Evolutionary conservation across 2,329 filamentous ascomycete genomes (phyloP), one percentile per base, ranked within the genome.

Genomic region (Verticillium nubilum): DNA sequence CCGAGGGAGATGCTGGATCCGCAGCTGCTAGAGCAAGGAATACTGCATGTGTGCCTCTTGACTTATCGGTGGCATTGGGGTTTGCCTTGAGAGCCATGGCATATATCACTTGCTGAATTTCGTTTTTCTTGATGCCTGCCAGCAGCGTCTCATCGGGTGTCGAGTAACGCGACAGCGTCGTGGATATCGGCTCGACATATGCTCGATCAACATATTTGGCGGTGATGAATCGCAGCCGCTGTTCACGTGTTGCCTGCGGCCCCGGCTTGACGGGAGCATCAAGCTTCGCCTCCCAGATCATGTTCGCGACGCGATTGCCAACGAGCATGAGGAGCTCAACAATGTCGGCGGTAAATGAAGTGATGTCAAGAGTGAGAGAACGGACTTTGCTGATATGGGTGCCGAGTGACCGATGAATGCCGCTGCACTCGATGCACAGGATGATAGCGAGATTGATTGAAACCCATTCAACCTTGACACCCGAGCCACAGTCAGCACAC

Each of bases 321-420:
- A 99, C 87, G 60, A 94, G 87, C 60, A 97, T 80, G 50, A 99
- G 82, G 54, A 99, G 83, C 71, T 99, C 96, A 72, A 99, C 90
- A 71, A 98, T 96, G 78, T 99, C 96, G 67, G 91, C 89, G 3
- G 95, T 98, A 73, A 99, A 99, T 0, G 93, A 97, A 58, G 91
- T 93, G 65, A 96, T 96, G 71, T 99, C 95, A 50, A 99, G 82
- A 0, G 95, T 99, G 50, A 99, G 82, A 13, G 95, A 98, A 58
- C 95, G 90, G 47, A 99, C 87, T 77, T 99, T 99, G 74, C 92
- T 97, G 70, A 99, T 97, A 73, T 99, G 95, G 1, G 95, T 99
- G 13, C 95, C 95, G 3, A 99, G 82, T 1, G 94, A 98, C 50
- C 95, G 87, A 74, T 99, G 95, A 62, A 99, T 97, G 63, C 95